These are phyloP conservation scores for Coprinellus micaceus DNA, from an alignment of 768 basidiomycete species.

Conservation along the genomic window DNA sequence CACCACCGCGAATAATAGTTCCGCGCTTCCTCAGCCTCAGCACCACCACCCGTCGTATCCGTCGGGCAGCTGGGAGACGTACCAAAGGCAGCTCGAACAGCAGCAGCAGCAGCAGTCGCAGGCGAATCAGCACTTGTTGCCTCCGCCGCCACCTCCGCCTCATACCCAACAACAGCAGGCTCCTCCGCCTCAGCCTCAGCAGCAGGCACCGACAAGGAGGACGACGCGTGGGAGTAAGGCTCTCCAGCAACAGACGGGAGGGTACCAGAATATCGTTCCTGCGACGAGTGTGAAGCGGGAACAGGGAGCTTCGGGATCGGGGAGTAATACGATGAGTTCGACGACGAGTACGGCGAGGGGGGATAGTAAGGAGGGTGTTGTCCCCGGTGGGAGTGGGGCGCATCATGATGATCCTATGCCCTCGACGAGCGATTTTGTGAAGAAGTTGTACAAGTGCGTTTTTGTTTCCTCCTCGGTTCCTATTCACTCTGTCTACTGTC, in stretches of 20 bases:
- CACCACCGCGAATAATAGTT: too few relatives aligned
- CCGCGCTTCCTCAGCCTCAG: too few relatives aligned
- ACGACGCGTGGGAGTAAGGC: not conserved
- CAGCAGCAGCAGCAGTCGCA: not conserved
- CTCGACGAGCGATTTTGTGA: constrained; percentile 89
- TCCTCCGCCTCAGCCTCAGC: not conserved
- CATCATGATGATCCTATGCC: constrained; percentile 70
- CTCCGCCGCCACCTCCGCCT: not conserved
- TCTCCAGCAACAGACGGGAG: too few relatives aligned
- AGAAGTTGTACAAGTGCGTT: constrained; percentile 85
- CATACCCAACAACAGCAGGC: not conserved
- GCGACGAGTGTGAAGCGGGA: not conserved
- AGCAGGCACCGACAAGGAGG: not conserved
- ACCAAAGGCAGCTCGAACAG: not conserved
- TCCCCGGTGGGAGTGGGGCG: constrained; percentile 5
- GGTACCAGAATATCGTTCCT: not conserved
- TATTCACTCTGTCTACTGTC: not conserved
- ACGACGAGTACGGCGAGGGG: not conserved
- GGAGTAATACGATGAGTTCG: constrained; percentile 2
- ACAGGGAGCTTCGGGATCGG: not conserved
- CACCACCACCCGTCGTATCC: too few relatives aligned
- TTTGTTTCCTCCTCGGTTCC: not conserved
- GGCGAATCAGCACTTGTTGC: not conserved
- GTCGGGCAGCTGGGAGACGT: too few relatives aligned
- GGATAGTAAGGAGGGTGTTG: constrained; percentile 5